These are phyloP conservation scores for Dendryphion nanum DNA, from an alignment of 2,329 filamentous ascomycete genomes.

Conservation along the genomic window DNA sequence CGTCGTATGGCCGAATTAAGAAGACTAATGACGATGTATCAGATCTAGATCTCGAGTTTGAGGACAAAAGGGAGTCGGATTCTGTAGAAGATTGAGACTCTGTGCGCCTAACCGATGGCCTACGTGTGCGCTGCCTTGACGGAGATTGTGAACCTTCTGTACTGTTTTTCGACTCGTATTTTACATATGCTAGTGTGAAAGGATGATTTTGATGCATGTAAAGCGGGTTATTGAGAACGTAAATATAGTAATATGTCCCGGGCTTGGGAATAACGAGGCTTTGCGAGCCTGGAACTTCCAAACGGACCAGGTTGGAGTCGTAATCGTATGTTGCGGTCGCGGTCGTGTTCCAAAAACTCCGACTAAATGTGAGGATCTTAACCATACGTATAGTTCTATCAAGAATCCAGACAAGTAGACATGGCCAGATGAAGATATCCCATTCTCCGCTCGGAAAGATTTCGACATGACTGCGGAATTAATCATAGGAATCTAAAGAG, in stretches of 20 bases:
- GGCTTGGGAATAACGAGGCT: slow-evolving; percentile 37
- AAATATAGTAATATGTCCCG: slow-evolving; percentile 53
- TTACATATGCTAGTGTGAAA: slow-evolving; percentile 37
- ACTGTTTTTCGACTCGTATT: neutral
- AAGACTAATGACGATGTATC: slow-evolving; percentile 38
- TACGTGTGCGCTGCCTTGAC: neutral
- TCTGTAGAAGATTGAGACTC: slow-evolving; percentile 17
- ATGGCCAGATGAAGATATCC: slow-evolving; percentile 52
- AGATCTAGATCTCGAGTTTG: slow-evolving; percentile 1
- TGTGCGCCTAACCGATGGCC: slow-evolving; percentile 6
- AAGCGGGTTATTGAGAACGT: slow-evolving; percentile 44
- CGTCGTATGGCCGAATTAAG: slow-evolving; percentile 51
- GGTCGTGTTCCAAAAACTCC: slow-evolving; percentile 35
- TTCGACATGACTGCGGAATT: slow-evolving; percentile 47
- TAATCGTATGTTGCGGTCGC: slow-evolving; percentile 45
- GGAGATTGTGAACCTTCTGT: neutral
- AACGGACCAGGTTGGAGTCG: slow-evolving; percentile 45
- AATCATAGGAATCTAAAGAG: slow-evolving; percentile 4
- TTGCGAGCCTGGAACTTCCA: slow-evolving; percentile 45
- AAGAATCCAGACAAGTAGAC: slow-evolving; percentile 49
- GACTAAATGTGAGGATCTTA: slow-evolving; percentile 47
- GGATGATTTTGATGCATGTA: slow-evolving; percentile 52
- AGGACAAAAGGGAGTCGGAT: slow-evolving; percentile 27
- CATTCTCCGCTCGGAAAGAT: slow-evolving; percentile 53
- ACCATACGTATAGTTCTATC: slow-evolving; percentile 50